These are phyloP conservation scores for Thraustochytrium sp. DNA, from an alignment of 352 stramenopile genomes.

Conservation along the genomic window DNA sequence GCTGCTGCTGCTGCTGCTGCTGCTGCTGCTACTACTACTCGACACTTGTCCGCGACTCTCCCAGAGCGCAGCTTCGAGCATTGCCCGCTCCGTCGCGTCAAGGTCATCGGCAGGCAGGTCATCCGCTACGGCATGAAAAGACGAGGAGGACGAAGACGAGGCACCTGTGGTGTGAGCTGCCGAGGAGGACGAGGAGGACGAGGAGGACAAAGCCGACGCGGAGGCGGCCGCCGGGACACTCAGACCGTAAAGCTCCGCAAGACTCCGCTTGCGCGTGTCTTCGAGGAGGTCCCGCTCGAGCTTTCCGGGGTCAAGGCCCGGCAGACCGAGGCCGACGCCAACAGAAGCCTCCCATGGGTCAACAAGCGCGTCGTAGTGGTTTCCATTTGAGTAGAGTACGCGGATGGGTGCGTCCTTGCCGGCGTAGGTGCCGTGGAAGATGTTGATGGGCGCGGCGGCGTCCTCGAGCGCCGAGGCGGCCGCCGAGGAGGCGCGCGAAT, in stretches of 20 bases:
- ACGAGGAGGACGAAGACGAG: not conserved
- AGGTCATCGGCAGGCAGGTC: not conserved
- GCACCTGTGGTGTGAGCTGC: not conserved
- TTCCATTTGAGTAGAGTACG: constrained; percentile 22
- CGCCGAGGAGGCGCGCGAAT: too few relatives aligned
- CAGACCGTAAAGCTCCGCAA: not conserved
- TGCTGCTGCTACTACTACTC: not conserved
- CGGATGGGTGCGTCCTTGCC: constrained; percentile 3
- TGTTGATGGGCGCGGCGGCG: not conserved
- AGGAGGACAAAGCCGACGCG: not conserved
- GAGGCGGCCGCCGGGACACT: not conserved
- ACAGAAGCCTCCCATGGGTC: constrained; percentile 26
- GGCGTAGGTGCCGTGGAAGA: not conserved
- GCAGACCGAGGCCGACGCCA: constrained; percentile 10
- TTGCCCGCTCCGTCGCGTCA: not conserved
- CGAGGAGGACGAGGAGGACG: not conserved
- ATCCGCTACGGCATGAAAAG: not conserved
- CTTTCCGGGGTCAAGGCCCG: constrained; percentile 6
- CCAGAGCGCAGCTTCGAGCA: not conserved
- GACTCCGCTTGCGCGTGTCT: not conserved
- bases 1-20: too few relatives aligned
- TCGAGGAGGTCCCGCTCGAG: constrained; percentile 31
- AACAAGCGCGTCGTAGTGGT: constrained; percentile 34
- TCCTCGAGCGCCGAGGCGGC: not conserved
- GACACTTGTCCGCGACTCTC: not conserved